These are phyloP conservation scores for Tolypocladium paradoxum DNA, from an alignment of 2,329 filamentous ascomycete species.

Conservation along the genomic window DNA sequence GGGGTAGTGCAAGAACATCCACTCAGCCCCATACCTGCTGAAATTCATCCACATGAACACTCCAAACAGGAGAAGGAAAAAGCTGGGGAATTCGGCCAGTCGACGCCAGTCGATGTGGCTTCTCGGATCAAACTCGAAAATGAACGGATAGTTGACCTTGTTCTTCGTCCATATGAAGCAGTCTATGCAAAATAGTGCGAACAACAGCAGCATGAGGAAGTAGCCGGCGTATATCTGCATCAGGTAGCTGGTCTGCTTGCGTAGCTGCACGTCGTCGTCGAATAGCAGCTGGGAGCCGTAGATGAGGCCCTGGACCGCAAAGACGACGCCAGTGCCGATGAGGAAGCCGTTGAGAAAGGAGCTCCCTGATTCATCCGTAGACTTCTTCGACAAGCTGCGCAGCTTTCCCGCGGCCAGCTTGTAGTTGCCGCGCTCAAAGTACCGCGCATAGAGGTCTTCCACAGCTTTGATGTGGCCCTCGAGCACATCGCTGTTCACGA, in stretches of 20 bases:
- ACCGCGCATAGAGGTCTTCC: conserved; percentile 87
- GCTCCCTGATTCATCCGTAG: conserved; percentile 42
- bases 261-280: conserved; percentile 34
- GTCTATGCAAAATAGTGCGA: conserved; percentile 74
- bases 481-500: conserved; percentile 78
- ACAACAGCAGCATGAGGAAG: conserved; percentile 71
- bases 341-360: conserved; percentile 54
- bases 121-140: conserved; percentile 90
- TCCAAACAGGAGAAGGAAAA: conserved; percentile 69
- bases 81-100: conserved; percentile 73
- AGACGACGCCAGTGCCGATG: conserved; percentile 56
- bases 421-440: conserved; percentile 88
- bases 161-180: conserved; percentile 72
- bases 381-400: conserved; percentile 55
- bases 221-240: conserved; percentile 90
- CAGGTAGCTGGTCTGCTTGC: conserved; percentile 52
- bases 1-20: conserved; percentile 77
- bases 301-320: conserved; percentile 54
- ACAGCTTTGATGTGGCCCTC: conserved; percentile 71
- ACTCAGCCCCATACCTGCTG: conserved; percentile 49
- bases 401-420: conserved; percentile 87
- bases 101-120: conserved; percentile 85
- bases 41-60: conserved; percentile 89
- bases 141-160: conserved; percentile 92
- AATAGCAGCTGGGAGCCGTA: conserved; percentile 45